Percentiles rank a stretch among this genome's conserved stretches.
phyloP scores from a whole-genome alignment of 2,329 filamentous ascomycete genomes.

The Fragosphaeria purpurea region DNA sequence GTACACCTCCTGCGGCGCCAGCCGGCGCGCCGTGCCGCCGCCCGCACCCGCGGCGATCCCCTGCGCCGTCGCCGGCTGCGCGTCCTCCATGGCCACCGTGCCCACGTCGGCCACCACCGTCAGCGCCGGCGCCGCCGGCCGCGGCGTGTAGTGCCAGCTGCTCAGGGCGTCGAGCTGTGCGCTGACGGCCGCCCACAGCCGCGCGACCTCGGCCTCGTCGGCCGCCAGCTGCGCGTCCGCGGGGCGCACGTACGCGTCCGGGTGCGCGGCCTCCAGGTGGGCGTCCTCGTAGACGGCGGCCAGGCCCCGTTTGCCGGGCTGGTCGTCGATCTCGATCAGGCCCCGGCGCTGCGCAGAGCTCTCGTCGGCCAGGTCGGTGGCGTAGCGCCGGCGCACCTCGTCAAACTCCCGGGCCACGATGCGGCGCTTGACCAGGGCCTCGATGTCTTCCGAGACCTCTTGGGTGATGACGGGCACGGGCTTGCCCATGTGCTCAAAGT shows the following conservation, averaged over 20 bases:
- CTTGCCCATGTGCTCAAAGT: slow-evolving; percentile 92
- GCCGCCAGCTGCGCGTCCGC: slow-evolving; percentile 72
- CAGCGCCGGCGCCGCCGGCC: slow-evolving; percentile 68
- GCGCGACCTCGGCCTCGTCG: slow-evolving; percentile 74
- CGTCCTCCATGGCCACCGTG: slow-evolving; percentile 91
- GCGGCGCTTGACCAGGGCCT: slow-evolving; percentile 86
- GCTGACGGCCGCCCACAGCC: slow-evolving; percentile 72
- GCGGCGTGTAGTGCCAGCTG: slow-evolving; percentile 93
- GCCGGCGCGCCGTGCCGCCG: slow-evolving; percentile 63
- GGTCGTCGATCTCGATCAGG: slow-evolving; percentile 73
- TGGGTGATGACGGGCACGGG: slow-evolving; percentile 89
- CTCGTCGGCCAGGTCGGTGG: slow-evolving; percentile 44
- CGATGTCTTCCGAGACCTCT: slow-evolving; percentile 82
- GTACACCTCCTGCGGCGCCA: slow-evolving; percentile 94
- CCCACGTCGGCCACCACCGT: slow-evolving; percentile 84
- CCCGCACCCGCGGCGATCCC: slow-evolving; percentile 57
- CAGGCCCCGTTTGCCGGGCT: slow-evolving; percentile 75
- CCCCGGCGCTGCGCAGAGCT: slow-evolving; percentile 51
- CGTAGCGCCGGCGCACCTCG: slow-evolving; percentile 71
- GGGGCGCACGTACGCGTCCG: slow-evolving; percentile 67
- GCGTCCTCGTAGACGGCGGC: slow-evolving; percentile 94
- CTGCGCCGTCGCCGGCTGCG: slow-evolving; percentile 71
- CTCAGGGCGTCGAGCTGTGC: slow-evolving; percentile 78
- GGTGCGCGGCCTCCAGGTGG: slow-evolving; percentile 67
- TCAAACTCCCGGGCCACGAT: slow-evolving; percentile 88